Evolutionary conservation across 208 protist species (phyloP), one percentile per base, ranked within the genome.

Genomic region (Leptomonas pyrrhocoris): DNA sequence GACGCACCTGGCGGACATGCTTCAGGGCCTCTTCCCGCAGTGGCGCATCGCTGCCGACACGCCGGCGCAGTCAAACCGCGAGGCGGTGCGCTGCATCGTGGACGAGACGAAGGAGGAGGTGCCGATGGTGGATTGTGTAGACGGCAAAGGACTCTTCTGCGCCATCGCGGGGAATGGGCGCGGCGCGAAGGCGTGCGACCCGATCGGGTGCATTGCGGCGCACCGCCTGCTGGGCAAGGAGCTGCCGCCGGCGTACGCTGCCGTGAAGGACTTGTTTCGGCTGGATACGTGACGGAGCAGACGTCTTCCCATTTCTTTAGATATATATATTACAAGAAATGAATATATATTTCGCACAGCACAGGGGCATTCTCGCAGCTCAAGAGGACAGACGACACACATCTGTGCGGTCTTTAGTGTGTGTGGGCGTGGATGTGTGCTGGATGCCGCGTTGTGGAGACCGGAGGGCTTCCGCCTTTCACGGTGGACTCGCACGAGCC

Each of bases 161-260:
- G 60, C 61, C 1, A 1, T 83, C 9, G 77, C 54, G 11, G 72
- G 72, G 25, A 71, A 69, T 49, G 77, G 72, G 2, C 28, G 49
- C 13, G 67, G 71, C 0, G 67, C 67, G 15, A 79, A 78, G 58
- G 23, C 56, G 49, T 83, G 72, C 42, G 72, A 83, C 42, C 42
- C 70, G 62, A 75, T 83, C 48, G 72, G 77, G 6, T 54, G 62
- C 40, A 67, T 75, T 11, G 72, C 66, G 30, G 77, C 72, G 36
- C 69, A 70, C 51, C 51, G 61, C 7, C 48, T 73, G 28, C 68
- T 78, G 34, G 56, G 66, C 25, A 65, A 68, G 55, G 53, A 56
- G 25, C 48, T 74, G 48, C 56, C 76, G 15, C 59, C 49, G 19
- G 34, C 7, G 16, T 59, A 31, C 36, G 63, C 18, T n/a, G 34